These are phyloP conservation scores for Plasmodium gonderi DNA, from an alignment of 169 alveolate species.

Conservation along the genomic window DNA sequence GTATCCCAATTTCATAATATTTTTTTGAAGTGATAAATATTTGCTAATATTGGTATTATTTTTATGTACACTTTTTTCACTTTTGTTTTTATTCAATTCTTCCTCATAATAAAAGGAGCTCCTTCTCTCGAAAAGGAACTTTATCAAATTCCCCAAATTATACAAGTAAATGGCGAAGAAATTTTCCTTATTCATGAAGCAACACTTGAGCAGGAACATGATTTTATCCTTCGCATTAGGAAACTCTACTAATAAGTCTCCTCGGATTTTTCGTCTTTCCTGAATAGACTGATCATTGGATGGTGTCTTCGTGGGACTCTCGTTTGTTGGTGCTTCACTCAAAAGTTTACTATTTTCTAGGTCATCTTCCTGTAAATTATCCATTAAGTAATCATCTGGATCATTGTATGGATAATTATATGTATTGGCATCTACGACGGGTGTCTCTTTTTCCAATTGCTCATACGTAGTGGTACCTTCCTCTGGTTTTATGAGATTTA, in stretches of 20 bases:
- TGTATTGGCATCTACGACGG: too few species aligned
- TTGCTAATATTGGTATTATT: slow-evolving; percentile 36
- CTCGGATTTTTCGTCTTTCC: not conserved
- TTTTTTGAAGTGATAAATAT: slow-evolving; percentile 63
- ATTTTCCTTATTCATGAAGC: slow-evolving; percentile 62
- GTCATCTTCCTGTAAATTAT: not conserved
- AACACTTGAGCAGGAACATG: slow-evolving; percentile 28
- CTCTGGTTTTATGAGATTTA: too few species aligned
- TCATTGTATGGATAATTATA: too few species aligned
- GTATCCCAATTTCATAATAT: slow-evolving; percentile 72
- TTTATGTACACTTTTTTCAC: slow-evolving; percentile 19
- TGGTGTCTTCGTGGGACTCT: not conserved
- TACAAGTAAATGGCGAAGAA: slow-evolving; percentile 58
- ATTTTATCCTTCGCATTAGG: not conserved
- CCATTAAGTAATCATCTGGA: not conserved
- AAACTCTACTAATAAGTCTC: not conserved
- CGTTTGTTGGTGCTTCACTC: too few species aligned
- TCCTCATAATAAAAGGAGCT: slow-evolving; percentile 45
- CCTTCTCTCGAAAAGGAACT: slow-evolving; percentile 50
- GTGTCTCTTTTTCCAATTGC: not conserved
- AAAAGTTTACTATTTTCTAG: not conserved
- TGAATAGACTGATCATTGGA: slow-evolving; percentile 3
- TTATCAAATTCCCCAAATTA: slow-evolving; percentile 45
- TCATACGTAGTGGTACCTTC: not conserved
- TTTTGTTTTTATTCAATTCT: not conserved